phyloP scores from a whole-genome alignment of 2,329 filamentous ascomycete genomes.

The Scedosporium aurantiacum region DNA sequence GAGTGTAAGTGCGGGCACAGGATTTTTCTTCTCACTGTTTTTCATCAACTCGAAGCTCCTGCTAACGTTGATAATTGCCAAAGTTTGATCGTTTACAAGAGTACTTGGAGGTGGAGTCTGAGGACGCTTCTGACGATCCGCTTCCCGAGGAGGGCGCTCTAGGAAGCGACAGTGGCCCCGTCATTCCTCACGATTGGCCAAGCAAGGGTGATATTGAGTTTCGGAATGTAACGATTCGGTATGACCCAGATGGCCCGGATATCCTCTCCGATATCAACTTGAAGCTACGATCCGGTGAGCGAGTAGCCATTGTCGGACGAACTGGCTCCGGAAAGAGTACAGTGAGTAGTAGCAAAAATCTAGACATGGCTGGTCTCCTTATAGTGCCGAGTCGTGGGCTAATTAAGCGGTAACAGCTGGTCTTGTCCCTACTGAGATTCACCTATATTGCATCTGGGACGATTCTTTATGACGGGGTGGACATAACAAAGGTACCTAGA shows the following conservation, averaged over 20 bases:
- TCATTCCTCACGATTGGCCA: conserved; percentile 22
- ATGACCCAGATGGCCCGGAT: conserved; percentile 24
- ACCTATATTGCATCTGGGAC: conserved; percentile 28
- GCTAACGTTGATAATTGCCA: not conserved
- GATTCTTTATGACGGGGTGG: conserved; percentile 33
- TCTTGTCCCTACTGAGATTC: conserved; percentile 35
- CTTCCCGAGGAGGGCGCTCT: conserved; percentile 17
- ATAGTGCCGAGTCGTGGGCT: not conserved
- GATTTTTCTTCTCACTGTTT: too few relatives aligned
- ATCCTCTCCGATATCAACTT: conserved; percentile 31
- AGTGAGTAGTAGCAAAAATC: conserved; percentile 24
- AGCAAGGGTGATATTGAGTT: conserved; percentile 24
- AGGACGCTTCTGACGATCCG: conserved; percentile 20
- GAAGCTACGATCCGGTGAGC: conserved; percentile 46
- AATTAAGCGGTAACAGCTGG: conserved; percentile 14
- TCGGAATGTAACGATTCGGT: conserved; percentile 25
- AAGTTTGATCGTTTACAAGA: conserved; percentile 26
- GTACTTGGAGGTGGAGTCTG: conserved; percentile 22
- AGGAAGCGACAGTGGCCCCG: conserved; percentile 14
- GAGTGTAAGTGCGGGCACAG: conserved; percentile 19
- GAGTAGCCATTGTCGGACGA: conserved; percentile 61
- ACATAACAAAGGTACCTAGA: conserved; percentile 31
- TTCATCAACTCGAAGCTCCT: conserved; percentile 7
- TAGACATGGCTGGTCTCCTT: not conserved
- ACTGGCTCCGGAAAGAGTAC: conserved; percentile 70